Evolutionary conservation across 192 early-diverging fungal species (phyloP).

Genomic region (Entomortierella chlamydospora): DNA sequence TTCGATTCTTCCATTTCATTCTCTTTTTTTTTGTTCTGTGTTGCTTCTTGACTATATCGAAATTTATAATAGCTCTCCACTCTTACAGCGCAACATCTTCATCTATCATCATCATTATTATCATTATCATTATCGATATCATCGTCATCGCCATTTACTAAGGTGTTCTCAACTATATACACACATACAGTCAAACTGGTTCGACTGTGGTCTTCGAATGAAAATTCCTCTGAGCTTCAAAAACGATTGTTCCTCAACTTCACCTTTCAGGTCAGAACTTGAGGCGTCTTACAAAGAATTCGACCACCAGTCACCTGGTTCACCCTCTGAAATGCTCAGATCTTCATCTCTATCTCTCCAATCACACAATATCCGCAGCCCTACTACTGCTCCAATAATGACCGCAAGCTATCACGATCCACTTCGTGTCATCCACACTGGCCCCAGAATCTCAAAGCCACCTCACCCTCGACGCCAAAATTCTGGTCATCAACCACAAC

Average conservation of each 20-base stretch:
- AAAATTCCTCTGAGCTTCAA: slow-evolving; percentile 1
- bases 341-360: slow-evolving; percentile 1
- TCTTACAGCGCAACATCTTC: too few species aligned
- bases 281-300: slow-evolving; percentile 6
- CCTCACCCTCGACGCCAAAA: not conserved
- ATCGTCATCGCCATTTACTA: too few species aligned
- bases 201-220: too few species aligned
- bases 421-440: slow-evolving; percentile 15
- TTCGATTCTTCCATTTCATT: too few species aligned
- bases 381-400: slow-evolving; percentile 4
- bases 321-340: not conserved
- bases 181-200: too few species aligned
- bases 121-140: too few species aligned
- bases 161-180: too few species aligned
- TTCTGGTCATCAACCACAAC: not conserved
- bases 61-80: too few species aligned
- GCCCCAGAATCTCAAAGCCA: slow-evolving; percentile 13
- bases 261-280: slow-evolving; percentile 23
- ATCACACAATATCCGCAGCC: not conserved
- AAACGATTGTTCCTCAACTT: slow-evolving; percentile 9
- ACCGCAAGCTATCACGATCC: slow-evolving; percentile 23
- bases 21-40: too few species aligned
- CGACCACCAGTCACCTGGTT: slow-evolving; percentile 2
- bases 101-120: too few species aligned
- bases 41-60: too few species aligned